phyloP scores from a whole-genome alignment of 805 yeast species.

The Vanderwaltozyma polyspora region DNA sequence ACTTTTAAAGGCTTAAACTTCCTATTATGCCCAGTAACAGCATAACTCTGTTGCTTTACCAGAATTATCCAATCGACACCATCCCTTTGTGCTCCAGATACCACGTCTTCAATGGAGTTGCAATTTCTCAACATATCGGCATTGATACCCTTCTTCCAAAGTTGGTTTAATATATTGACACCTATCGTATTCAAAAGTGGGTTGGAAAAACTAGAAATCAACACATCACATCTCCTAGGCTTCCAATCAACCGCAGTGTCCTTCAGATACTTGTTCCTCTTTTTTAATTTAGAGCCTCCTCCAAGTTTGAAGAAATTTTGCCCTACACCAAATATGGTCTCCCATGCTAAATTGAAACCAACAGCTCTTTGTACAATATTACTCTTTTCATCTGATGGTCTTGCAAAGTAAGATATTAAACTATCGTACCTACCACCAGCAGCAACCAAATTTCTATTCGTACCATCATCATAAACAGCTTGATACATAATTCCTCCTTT shows the following conservation, averaged over 20 bases:
- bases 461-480: constrained; percentile 54
- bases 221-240: constrained; percentile 65
- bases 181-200: constrained; percentile 48
- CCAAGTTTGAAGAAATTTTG: constrained; percentile 34
- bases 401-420: constrained; percentile 54
- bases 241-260: constrained; percentile 36
- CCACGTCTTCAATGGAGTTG: constrained; percentile 50
- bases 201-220: constrained; percentile 59
- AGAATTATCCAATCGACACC: constrained; percentile 70
- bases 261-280: constrained; percentile 28
- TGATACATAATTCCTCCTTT: constrained; percentile 81
- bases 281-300: constrained; percentile 22
- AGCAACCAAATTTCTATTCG: constrained; percentile 44
- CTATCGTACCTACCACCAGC: constrained; percentile 93
- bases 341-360: constrained; percentile 79
- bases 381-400: constrained; percentile 33
- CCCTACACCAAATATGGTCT: constrained; percentile 44
- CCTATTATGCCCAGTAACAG: constrained; percentile 28
- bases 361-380: constrained; percentile 47
- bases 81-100: constrained; percentile 50
- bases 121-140: constrained; percentile 54
- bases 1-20: constrained; percentile 69
- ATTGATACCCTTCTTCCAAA: constrained; percentile 73
- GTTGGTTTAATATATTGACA: constrained; percentile 43
- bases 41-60: constrained; percentile 51